Evolutionary conservation across 345 rosid genomes (phyloP), one percentile per base, ranked within the genome.

Genomic region (Citrus trifoliata): DNA sequence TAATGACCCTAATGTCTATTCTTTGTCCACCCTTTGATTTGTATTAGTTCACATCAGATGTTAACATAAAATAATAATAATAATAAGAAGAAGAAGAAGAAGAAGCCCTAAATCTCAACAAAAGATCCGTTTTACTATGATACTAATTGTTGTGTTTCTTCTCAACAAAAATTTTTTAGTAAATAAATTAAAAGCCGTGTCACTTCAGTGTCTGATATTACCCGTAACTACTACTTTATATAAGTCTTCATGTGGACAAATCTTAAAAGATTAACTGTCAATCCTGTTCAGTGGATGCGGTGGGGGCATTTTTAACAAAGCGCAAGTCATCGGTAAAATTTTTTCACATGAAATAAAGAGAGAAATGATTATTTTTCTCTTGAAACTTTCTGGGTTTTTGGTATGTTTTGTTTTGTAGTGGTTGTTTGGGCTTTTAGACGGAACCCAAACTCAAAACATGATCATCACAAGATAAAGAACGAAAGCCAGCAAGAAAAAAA

Each of bases 391-490:
- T 38, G 67, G 78, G 46, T 30, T 75, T 38, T 65, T 22, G 71
- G 60, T 75, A 24, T 19, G 28, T 51, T 66, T 76, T 76, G 79
- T 66, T 66, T 66, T 55, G 6, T 66, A 22, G 72, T 67, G 51
- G 37, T 67, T 66, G 72, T 76, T 76, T 66, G 79, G 79, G 72
- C 71, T 67, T 67, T 35, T 13, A 22, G 63, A 64, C n/a, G 48
- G 71, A 40, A 65, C 71, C 78, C 71, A 25, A 74, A 60, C 25
- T 59, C 72, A 3, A 32, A 51, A 16, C 42, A 21, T 25, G 19
- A 14, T 58, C 28, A 65, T 27, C 35, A 63, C 10, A 10, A 32
- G 28, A 4, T 58, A 7, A 38, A 74, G 63, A 42, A 25, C 1
- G 7, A 46, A 66, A 10, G 16, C 4, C 0, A 28, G 37, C 18